A percentile compares a stretch with the other conserved stretches of the same genome.
phyloP scores from a whole-genome alignment of 108 stramenopile genomes.

The Schizochytrium sp. region DNA sequence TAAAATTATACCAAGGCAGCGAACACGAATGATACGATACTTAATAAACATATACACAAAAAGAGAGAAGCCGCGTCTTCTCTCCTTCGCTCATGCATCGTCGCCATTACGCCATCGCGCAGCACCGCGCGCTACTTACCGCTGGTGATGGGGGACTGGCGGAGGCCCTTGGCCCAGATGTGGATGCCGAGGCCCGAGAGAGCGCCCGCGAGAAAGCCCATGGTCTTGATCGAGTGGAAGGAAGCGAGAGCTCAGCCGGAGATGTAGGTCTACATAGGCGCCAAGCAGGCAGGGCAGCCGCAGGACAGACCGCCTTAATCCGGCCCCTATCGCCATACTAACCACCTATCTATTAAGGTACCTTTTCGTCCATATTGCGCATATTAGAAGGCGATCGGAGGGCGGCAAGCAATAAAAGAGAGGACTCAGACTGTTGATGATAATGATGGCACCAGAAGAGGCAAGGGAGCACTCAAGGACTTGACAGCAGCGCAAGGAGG shows the following conservation, averaged over 20 bases:
- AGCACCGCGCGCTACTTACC: background rate
- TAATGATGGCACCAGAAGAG: too few relatives aligned
- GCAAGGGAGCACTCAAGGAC: too few relatives aligned
- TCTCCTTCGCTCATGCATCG: background rate
- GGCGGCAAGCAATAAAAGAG: background rate
- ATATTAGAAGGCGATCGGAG: background rate
- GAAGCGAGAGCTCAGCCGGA: too few relatives aligned
- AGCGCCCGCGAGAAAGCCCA: background rate
- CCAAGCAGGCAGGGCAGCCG: background rate
- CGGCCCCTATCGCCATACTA: background rate
- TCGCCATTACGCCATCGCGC: background rate
- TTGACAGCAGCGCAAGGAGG: too few relatives aligned
- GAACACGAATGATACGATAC: too few relatives aligned
- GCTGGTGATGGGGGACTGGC: background rate
- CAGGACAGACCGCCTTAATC: background rate
- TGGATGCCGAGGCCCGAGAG: constrained; percentile 15
- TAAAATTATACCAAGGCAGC: too few relatives aligned
- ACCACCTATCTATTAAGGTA: background rate
- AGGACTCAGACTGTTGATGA: too few relatives aligned
- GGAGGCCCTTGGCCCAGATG: constrained; percentile 10
- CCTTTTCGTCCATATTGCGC: background rate
- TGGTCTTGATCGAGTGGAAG: background rate
- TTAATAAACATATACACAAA: too few relatives aligned
- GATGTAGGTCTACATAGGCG: too few relatives aligned
- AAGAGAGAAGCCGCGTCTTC: background rate